A percentile compares a stretch with the other conserved stretches of the same genome.
These are phyloP conservation scores for Waitea zeae DNA, from an alignment of 1,284 basidiomycete genomes.

Conservation along the genomic window DNA sequence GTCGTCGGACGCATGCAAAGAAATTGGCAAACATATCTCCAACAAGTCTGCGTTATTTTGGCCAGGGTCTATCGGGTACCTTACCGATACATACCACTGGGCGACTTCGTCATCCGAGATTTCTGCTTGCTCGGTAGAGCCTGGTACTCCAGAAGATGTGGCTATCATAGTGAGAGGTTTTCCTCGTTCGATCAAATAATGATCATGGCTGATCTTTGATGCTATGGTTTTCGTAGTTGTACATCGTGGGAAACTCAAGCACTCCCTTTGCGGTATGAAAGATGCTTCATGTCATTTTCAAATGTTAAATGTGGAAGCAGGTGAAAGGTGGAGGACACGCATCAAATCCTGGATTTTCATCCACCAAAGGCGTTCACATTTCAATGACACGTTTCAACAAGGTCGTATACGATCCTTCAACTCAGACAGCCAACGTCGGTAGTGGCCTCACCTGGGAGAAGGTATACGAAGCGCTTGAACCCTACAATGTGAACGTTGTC, in stretches of 20 bases:
- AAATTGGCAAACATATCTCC: too few relatives aligned
- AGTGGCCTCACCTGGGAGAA: slow-evolving; percentile 1
- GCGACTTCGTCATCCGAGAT: slow-evolving; percentile 22
- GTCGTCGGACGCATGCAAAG: too few relatives aligned
- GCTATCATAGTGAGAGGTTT: slow-evolving; percentile 22
- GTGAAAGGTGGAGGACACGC: slow-evolving; percentile 1
- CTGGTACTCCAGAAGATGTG: slow-evolving; percentile 27
- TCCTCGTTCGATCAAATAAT: too few relatives aligned
- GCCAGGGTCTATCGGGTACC: slow-evolving; percentile 14
- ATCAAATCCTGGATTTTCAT: slow-evolving; percentile 1
- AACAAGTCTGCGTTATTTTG: too few relatives aligned
- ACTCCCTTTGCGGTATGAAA: too few relatives aligned
- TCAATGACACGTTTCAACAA: slow-evolving; percentile 1
- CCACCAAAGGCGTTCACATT: slow-evolving; percentile 2
- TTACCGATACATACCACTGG: slow-evolving; percentile 26
- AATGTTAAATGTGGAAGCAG: too few relatives aligned
- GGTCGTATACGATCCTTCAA: background rate
- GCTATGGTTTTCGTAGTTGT: too few relatives aligned
- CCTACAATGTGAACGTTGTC: slow-evolving; percentile 1
- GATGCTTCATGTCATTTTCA: background rate
- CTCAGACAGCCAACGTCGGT: background rate
- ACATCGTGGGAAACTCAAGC: too few relatives aligned
- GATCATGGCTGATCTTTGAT: too few relatives aligned
- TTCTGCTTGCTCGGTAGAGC: slow-evolving; percentile 31
- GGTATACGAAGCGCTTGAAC: background rate